Conservation (phyloP, 805 yeast species). For the Kluyveromyces wickerhamii region DNA sequence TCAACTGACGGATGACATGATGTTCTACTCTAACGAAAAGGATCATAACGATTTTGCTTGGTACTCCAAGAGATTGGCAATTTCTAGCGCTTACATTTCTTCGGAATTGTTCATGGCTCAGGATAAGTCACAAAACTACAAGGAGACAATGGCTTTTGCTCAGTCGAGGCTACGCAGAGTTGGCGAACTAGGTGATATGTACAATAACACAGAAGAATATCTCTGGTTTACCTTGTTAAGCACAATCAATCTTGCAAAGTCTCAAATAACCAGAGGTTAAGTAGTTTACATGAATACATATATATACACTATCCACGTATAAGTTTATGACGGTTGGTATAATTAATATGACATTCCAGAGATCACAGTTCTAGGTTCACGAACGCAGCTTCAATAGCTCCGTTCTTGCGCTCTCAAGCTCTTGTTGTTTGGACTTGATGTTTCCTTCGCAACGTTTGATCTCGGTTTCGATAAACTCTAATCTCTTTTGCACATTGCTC, state of each 20-base stretch:
- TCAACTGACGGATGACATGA: conserved; percentile 73
- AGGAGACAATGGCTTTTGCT: conserved; percentile 57
- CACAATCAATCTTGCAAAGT: conserved; percentile 54
- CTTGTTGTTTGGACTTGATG: conserved; percentile 47
- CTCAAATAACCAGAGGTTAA: conserved; percentile 49
- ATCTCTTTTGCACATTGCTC: conserved; percentile 75
- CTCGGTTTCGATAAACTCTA: conserved; percentile 79
- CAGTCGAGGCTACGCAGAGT: conserved; percentile 48
- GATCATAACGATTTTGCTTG: conserved; percentile 68
- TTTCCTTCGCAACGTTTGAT: conserved; percentile 68
- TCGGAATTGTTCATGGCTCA: conserved; percentile 74
- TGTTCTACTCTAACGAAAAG: conserved; percentile 75
- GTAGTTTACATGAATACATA: not conserved
- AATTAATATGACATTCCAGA: too few species aligned
- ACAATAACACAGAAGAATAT: conserved; percentile 70
- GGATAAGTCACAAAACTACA: conserved; percentile 51
- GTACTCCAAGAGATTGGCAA: conserved; percentile 78
- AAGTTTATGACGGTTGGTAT: too few species aligned
- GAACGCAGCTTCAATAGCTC: conserved; percentile 42
- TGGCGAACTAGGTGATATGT: conserved; percentile 48
- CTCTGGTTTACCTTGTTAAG: conserved; percentile 57
- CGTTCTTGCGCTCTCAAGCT: conserved; percentile 52
- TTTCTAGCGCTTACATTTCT: conserved; percentile 63
- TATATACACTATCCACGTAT: too few species aligned
- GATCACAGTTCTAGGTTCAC: too few species aligned